A percentile compares a stretch with the other conserved stretches of the same genome.
These are phyloP conservation scores for Leptographium radiaticola DNA, from an alignment of 2,329 filamentous ascomycete species.

Conservation along the genomic window DNA sequence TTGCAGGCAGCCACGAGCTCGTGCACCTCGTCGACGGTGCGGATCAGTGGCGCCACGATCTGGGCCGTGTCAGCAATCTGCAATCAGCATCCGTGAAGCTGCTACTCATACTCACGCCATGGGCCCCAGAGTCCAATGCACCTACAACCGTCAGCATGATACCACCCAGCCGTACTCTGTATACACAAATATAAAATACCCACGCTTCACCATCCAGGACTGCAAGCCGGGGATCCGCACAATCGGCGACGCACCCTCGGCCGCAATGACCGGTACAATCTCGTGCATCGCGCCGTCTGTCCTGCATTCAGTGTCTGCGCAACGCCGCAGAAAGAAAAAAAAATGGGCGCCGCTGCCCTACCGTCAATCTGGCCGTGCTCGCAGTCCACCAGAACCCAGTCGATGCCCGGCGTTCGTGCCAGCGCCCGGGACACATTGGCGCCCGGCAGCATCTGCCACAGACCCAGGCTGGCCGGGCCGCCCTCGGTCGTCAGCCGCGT, in stretches of 20 bases:
- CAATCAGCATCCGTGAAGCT: too few relatives aligned
- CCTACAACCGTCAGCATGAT: too few relatives aligned
- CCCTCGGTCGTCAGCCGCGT: slow-evolving; percentile 23
- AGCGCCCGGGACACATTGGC: slow-evolving; percentile 45
- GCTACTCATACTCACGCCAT: slow-evolving; percentile 40
- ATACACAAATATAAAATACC: not conserved
- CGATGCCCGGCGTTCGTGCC: slow-evolving; percentile 45
- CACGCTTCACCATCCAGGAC: slow-evolving; percentile 43
- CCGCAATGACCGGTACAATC: slow-evolving; percentile 41
- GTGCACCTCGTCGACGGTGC: slow-evolving; percentile 38
- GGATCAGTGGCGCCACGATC: slow-evolving; percentile 40
- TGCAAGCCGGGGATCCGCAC: slow-evolving; percentile 45
- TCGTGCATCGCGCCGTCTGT: slow-evolving; percentile 42
- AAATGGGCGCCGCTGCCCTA: too few relatives aligned
- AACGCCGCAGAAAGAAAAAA: not conserved
- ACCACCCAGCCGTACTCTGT: slow-evolving; percentile 13
- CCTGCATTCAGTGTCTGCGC: too few relatives aligned
- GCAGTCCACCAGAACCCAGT: slow-evolving; percentile 53
- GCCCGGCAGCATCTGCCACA: slow-evolving; percentile 52
- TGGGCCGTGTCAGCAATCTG: slow-evolving; percentile 10
- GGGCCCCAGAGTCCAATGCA: slow-evolving; percentile 44
- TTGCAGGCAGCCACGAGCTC: slow-evolving; percentile 38
- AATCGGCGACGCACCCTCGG: slow-evolving; percentile 39
- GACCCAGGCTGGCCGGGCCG: slow-evolving; percentile 30
- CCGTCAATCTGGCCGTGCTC: slow-evolving; percentile 44